Conservation (phyloP, 371 early-diverging fungal genomes). For the Neoconidiobolus thromboides region DNA sequence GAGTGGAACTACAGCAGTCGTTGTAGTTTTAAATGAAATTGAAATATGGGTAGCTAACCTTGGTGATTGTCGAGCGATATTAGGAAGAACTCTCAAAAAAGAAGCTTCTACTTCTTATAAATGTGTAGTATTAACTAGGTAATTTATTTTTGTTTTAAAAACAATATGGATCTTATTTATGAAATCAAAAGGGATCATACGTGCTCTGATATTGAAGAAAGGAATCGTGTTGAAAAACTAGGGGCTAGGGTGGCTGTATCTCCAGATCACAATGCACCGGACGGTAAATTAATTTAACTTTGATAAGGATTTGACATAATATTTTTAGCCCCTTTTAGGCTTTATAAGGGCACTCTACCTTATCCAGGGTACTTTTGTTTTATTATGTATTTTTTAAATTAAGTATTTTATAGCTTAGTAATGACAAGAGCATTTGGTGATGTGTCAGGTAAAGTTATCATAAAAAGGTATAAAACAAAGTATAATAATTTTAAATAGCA, state of each 20-base stretch:
- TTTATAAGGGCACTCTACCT: slow-evolving; percentile 5
- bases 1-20: background rate
- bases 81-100: background rate
- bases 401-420: background rate
- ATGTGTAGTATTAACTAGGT: background rate
- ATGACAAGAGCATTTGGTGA: slow-evolving; percentile 6
- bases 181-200: slow-evolving; percentile 2
- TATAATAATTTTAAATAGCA: background rate
- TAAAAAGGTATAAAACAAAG: background rate
- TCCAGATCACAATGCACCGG: background rate
- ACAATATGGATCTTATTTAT: background rate
- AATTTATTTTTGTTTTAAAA: background rate
- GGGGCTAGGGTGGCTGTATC: slow-evolving; percentile 3
- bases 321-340: slow-evolving; percentile 5
- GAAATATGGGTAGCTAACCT: background rate
- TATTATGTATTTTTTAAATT: background rate
- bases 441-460: background rate
- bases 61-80: background rate
- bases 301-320: background rate
- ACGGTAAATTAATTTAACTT: background rate
- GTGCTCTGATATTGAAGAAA: slow-evolving; percentile 1
- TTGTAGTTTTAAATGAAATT: background rate
- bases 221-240: background rate
- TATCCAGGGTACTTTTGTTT: slow-evolving; percentile 4
- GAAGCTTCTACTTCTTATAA: too few species aligned